Evolutionary conservation across 306 rosid genomes (phyloP).

Genomic region (Begonia loranthoides): DNA sequence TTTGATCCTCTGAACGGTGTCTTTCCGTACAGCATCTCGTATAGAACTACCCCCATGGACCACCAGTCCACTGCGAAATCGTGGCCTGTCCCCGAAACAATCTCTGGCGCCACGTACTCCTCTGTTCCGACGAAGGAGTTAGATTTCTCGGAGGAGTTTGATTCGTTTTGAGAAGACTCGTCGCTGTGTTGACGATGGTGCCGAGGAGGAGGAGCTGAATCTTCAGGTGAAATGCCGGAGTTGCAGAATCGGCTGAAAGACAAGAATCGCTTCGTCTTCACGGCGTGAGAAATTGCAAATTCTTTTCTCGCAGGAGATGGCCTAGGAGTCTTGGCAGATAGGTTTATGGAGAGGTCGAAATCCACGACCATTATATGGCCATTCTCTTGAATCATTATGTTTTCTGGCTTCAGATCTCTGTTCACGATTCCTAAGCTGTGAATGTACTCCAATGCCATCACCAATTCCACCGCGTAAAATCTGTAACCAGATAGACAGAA

Average conservation of each 20-base stretch:
- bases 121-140: conserved; percentile 95
- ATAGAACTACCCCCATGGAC: conserved; percentile 61
- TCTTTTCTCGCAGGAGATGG: conserved; percentile 1
- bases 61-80: conserved; percentile 87
- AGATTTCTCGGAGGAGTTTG: conserved; percentile 47
- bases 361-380: conserved; percentile 95
- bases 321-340: conserved; percentile 26
- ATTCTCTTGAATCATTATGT: conserved; percentile 62
- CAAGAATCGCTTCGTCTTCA: conserved; percentile 14
- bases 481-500: conserved; percentile 14
- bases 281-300: conserved; percentile 14
- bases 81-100: conserved; percentile 57
- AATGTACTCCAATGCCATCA: conserved; percentile 60
- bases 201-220: conserved; percentile 1
- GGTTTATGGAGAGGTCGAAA: conserved; percentile 69
- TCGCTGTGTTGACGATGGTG: neutral
- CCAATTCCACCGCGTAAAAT: conserved; percentile 85
- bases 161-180: conserved; percentile 6
- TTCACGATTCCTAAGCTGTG: conserved; percentile 67
- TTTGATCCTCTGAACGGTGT: conserved; percentile 61
- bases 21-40: conserved; percentile 62
- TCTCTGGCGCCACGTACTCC: conserved; percentile 93
- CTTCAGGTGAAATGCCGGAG: conserved; percentile 18
- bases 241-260: conserved; percentile 21
- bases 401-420: conserved; percentile 90